Evolutionary conservation across 108 stramenopile species (phyloP).

Genomic region (Pelagomonas calceolata): DNA sequence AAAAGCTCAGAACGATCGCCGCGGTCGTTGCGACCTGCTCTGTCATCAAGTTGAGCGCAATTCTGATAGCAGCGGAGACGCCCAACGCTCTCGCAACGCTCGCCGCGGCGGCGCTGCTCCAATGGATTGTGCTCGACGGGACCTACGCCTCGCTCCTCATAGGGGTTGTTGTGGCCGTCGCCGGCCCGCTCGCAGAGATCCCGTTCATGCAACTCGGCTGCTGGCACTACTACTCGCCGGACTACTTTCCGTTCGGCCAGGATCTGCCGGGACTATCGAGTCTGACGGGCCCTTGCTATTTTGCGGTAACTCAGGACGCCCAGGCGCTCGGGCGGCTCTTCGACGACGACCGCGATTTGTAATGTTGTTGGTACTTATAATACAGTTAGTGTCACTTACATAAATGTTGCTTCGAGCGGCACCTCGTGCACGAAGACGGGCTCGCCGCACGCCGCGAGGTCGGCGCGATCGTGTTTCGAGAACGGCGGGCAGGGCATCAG

Average conservation of each 20-base stretch:
- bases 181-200: background rate
- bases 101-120: background rate
- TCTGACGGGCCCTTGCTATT: background rate
- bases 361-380: no score
- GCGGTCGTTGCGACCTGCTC: background rate
- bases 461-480: no score
- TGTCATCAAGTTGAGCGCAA: background rate
- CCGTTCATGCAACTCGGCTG: background rate
- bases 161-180: background rate
- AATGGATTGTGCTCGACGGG: background rate
- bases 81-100: background rate
- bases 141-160: background rate
- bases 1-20: background rate
- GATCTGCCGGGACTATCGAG: background rate
- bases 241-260: background rate
- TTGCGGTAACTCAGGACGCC: background rate
- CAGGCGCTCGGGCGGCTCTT: background rate
- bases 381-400: no score
- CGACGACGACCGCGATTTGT: background rate
- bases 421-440: no score
- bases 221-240: background rate
- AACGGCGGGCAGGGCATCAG: no score
- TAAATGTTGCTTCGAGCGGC: no score
- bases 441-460: no score
- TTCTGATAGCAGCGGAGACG: background rate